phyloP scores from a whole-genome alignment of 1,139 yeast species.

The Hyphopichia wangnamkhiaoensis region DNA sequence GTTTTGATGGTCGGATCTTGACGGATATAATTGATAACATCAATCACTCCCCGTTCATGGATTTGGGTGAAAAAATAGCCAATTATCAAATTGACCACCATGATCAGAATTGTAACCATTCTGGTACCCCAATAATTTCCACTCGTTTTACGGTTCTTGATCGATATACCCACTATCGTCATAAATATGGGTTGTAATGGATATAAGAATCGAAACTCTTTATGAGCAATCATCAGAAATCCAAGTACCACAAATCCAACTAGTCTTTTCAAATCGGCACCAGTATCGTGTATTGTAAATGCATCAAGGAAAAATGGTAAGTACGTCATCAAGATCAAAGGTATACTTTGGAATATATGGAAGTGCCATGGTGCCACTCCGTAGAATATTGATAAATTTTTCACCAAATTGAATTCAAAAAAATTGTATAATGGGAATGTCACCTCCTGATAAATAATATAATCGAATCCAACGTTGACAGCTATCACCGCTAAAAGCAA shows the following conservation, averaged over 20 bases:
- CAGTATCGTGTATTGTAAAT: conserved; percentile 12
- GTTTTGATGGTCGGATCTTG: conserved; percentile 42
- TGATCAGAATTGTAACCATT: conserved; percentile 8
- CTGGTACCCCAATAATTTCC: not conserved
- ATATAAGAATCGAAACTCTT: conserved; percentile 88
- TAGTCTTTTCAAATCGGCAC: conserved; percentile 22
- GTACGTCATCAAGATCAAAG: conserved; percentile 66
- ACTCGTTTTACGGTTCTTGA: no score
- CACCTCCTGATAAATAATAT: conserved; percentile 54
- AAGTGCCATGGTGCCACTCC: conserved; percentile 88
- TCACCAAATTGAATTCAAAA: conserved; percentile 71
- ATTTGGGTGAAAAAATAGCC: conserved; percentile 57
- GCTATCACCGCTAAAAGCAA: conserved; percentile 22
- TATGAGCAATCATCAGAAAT: conserved; percentile 74
- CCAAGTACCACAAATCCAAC: conserved; percentile 44
- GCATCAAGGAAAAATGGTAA: conserved; percentile 53
- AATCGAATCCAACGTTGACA: conserved; percentile 52
- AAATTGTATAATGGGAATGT: conserved; percentile 72
- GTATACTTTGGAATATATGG: conserved; percentile 79
- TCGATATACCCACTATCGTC: conserved; percentile 17
- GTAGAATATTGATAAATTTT: conserved; percentile 76
- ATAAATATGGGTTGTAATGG: conserved; percentile 80
- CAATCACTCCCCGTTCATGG: conserved; percentile 86
- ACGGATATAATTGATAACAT: conserved; percentile 58
- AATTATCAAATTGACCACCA: conserved; percentile 44